These are phyloP conservation scores for Nemania sp. DNA, from an alignment of 2,329 filamentous ascomycete species.

Conservation along the genomic window DNA sequence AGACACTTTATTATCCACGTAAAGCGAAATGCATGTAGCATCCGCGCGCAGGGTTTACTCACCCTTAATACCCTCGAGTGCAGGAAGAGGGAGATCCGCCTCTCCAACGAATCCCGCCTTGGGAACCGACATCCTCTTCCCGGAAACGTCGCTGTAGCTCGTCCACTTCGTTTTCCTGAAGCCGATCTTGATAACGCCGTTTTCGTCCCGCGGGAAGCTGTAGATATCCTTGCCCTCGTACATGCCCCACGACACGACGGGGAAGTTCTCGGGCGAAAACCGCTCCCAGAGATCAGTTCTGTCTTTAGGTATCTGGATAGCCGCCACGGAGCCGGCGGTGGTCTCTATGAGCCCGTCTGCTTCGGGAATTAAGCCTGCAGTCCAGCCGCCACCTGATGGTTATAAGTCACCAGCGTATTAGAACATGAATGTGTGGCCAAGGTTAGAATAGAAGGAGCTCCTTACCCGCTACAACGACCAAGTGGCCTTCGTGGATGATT, in stretches of 20 bases:
- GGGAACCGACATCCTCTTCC: conserved; percentile 31
- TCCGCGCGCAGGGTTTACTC: no score
- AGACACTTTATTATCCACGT: not conserved
- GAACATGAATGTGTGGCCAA: not conserved
- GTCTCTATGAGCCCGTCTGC: conserved; percentile 30
- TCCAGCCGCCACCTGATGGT: conserved; percentile 32
- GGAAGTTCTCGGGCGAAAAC: conserved; percentile 49
- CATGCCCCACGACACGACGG: conserved; percentile 47
- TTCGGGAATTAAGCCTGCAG: conserved; percentile 26
- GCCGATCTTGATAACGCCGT: conserved; percentile 52
- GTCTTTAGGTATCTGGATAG: conserved; percentile 46
- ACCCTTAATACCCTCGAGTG: conserved; percentile 35
- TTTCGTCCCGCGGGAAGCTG: conserved; percentile 49
- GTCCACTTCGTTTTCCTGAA: conserved; percentile 53
- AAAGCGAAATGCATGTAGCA: not conserved
- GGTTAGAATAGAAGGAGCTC: not conserved
- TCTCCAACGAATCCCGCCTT: conserved; percentile 30
- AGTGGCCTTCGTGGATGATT: conserved; percentile 19
- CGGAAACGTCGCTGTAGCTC: conserved; percentile 28
- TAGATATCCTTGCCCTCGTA: conserved; percentile 48
- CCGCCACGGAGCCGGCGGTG: conserved; percentile 31
- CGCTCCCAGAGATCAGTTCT: conserved; percentile 42
- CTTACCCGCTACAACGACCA: conserved; percentile 42
- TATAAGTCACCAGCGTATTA: conserved; percentile 32
- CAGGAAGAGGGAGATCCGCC: conserved; percentile 27